Base-by-base conservation (phyloP, 2,329 filamentous ascomycete genomes). In the Fusarium irregulare region DNA sequence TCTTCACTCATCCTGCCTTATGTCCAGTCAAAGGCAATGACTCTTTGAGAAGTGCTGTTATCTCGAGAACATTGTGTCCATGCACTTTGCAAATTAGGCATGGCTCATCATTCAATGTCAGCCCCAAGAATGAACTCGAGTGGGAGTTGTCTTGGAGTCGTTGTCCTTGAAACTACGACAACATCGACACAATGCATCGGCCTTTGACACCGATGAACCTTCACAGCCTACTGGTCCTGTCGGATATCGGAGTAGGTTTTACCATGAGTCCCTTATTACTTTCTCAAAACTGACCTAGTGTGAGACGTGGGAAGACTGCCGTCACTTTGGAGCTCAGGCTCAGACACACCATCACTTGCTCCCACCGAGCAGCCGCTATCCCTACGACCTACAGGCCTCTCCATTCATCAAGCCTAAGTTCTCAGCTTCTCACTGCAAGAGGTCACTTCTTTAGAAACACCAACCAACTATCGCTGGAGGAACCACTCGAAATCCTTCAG, bases 101-200 rank as follows among this genome's bases (percentile, higher is more conserved):
- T 37, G 4, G 6, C 3, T 18, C 6, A n/a, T 37, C 34, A 37
- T n/a, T 37, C 18, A 18, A n/a, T 37, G 34, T 4, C 16, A 11
- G 9, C 34, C 9, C 1, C 1, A 0, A n/a, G 34, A 37, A 37
- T 0, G 16, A 37, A 11, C 34, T 37, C 34, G 34, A 11, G n/a
- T 37, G 9, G 1, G 9, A n/a, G 10, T 12, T 37, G 34, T n/a
- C 34, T n/a, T 37, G 34, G 34, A 37, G 34, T 4, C 34, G 18
- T 7, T 12, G 9, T 2, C 28, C 1, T 1, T 28, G 28, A 12
- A 28, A 1, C 28, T 0, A 13, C 1, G 28, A 28, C 28, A 28
- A 13, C 4, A 6, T 28, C 11, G 28, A 28, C 28, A 1, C 28
- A 1, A 6, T 28, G 2, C 9, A 37, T 37, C 34, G 18, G 1